These are phyloP conservation scores for Biancaea sappan DNA, from an alignment of 306 rosid genomes.

Conservation along the genomic window DNA sequence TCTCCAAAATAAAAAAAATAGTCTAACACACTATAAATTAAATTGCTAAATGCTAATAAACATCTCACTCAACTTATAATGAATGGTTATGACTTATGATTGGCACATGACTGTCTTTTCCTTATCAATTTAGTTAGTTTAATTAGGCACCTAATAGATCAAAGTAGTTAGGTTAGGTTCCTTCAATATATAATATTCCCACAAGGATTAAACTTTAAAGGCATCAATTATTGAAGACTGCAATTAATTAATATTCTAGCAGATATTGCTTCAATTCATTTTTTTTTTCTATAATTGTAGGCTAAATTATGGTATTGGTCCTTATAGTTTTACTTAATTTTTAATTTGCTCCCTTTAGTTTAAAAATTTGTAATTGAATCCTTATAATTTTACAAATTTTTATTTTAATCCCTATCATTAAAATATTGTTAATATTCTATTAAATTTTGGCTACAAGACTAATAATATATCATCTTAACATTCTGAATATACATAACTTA, in stretches of 20 bases:
- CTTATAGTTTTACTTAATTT: no score
- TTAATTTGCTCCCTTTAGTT: no score
- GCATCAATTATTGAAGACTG: conserved; percentile 14
- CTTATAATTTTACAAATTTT: no score
- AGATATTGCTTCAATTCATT: neutral
- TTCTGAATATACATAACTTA: no score
- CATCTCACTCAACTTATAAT: neutral
- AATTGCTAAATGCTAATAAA: neutral
- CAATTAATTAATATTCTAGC: conserved; percentile 9
- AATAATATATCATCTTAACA: no score
- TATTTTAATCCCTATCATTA: no score
- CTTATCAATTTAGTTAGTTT: conserved; percentile 11
- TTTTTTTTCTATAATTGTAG: neutral
- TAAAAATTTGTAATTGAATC: no score
- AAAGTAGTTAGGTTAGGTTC: conserved; percentile 27
- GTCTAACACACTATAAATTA: no score
- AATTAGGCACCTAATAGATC: conserved; percentile 30
- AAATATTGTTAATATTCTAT: no score
- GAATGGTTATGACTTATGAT: neutral
- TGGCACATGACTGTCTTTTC: neutral
- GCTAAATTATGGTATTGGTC: no score
- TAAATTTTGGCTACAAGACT: no score
- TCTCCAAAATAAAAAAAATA: no score
- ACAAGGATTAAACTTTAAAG: neutral
- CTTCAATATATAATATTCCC: neutral